Percentiles rank a stretch among this genome's conserved stretches.
phyloP scores from a whole-genome alignment of 2,329 filamentous ascomycete genomes.

The Mariannaea elegans region DNA sequence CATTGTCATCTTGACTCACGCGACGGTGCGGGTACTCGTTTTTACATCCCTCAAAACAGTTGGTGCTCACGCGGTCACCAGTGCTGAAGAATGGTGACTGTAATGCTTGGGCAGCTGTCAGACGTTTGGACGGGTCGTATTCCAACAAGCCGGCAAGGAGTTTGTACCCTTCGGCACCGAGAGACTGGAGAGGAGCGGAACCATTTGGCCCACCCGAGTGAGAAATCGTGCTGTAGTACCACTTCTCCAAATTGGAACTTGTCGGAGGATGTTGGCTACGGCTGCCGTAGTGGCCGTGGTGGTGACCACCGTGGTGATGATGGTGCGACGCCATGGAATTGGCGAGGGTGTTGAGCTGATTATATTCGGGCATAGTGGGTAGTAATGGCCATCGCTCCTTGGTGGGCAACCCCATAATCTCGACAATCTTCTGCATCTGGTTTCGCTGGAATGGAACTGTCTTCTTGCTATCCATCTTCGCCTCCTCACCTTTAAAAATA shows the following conservation, averaged over 20 bases:
- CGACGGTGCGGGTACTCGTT: conserved; percentile 89
- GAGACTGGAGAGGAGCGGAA: conserved; percentile 60
- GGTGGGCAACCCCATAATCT: conserved; percentile 90
- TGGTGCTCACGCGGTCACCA: conserved; percentile 76
- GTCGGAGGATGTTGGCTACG: conserved; percentile 50
- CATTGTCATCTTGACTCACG: conserved; percentile 94
- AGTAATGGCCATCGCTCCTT: conserved; percentile 91
- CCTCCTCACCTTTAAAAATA: conserved; percentile 98
- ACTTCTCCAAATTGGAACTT: conserved; percentile 73
- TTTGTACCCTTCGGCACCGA: conserved; percentile 81
- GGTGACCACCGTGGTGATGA: conserved; percentile 52
- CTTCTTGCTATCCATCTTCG: conserved; percentile 99
- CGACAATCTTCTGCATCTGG: conserved; percentile 99
- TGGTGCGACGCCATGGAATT: conserved; percentile 58
- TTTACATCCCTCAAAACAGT: conserved; percentile 91
- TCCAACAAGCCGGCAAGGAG: conserved; percentile 85
- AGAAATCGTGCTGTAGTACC: conserved; percentile 78
- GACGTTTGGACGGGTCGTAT: conserved; percentile 88
- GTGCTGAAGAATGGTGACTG: conserved; percentile 88
- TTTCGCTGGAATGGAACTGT: conserved; percentile 96
- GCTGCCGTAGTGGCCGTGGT: conserved; percentile 49
- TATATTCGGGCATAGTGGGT: conserved; percentile 85
- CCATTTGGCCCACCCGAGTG: conserved; percentile 53
- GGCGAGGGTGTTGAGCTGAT: conserved; percentile 69
- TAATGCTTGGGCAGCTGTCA: conserved; percentile 89